Conservation (phyloP, 768 basidiomycete species). For the Rubroboletus pulcherrimus region DNA sequence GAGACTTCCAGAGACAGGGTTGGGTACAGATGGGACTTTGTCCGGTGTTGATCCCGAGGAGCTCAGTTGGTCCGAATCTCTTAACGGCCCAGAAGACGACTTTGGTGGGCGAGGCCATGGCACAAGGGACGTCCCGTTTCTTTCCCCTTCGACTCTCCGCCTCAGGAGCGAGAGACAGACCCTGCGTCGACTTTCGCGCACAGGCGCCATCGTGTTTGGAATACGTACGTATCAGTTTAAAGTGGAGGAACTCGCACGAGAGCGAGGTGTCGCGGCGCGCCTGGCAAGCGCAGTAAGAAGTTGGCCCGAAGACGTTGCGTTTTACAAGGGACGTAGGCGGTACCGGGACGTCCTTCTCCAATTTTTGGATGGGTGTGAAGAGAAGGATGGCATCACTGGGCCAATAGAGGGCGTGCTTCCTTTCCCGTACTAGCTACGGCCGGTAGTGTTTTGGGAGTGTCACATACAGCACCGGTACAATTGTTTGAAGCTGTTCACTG, state of each 20-base stretch:
- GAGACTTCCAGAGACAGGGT: neutral
- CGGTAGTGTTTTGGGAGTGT: neutral
- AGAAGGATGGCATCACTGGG: slow-evolving; percentile 14
- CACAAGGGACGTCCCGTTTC: neutral
- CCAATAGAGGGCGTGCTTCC: slow-evolving; percentile 13
- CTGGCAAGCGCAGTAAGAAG: slow-evolving; percentile 62
- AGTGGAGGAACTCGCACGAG: slow-evolving; percentile 48
- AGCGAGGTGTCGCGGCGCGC: slow-evolving; percentile 58
- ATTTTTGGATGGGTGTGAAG: slow-evolving; percentile 25
- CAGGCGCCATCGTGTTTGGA: slow-evolving; percentile 68
- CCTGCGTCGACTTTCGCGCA: slow-evolving; percentile 57
- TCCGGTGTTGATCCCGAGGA: slow-evolving; percentile 57
- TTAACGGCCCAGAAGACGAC: slow-evolving; percentile 52
- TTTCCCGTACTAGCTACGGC: slow-evolving; percentile 16
- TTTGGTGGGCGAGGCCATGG: slow-evolving; percentile 27
- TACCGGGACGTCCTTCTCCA: slow-evolving; percentile 23
- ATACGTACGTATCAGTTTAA: slow-evolving; percentile 65
- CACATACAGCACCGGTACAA: neutral
- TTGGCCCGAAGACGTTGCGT: slow-evolving; percentile 63
- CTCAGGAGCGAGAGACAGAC: slow-evolving; percentile 71
- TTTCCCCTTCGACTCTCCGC: slow-evolving; percentile 44
- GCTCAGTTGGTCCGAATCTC: slow-evolving; percentile 58
- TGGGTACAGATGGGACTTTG: slow-evolving; percentile 9
- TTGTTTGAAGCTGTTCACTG: neutral
- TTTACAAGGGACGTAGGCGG: slow-evolving; percentile 24